Conservation (phyloP, 2,329 filamentous ascomycete genomes). For the Aspergillus ochraceoroseus region DNA sequence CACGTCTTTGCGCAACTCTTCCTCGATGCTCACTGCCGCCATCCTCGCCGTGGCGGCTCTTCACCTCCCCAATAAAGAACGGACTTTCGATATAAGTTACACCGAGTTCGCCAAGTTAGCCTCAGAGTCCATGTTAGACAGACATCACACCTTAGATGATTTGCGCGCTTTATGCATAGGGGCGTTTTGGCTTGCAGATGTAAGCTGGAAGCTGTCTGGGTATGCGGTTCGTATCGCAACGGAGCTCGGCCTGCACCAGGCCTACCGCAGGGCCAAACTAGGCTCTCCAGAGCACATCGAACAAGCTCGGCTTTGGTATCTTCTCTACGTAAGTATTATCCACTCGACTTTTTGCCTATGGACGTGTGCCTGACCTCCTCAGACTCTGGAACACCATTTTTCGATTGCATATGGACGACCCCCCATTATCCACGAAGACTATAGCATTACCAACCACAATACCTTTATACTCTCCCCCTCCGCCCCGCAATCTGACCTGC, state of each 20-base stretch:
- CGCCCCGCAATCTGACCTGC: slow-evolving; percentile 33
- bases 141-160: slow-evolving; percentile 49
- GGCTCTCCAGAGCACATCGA: slow-evolving; percentile 37
- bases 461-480: slow-evolving; percentile 31
- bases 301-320: slow-evolving; percentile 40
- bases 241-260: slow-evolving; percentile 43
- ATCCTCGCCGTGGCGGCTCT: slow-evolving; percentile 50
- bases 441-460: slow-evolving; percentile 36
- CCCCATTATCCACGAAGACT: slow-evolving; percentile 42
- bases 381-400: slow-evolving; percentile 44
- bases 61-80: slow-evolving; percentile 46
- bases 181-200: slow-evolving; percentile 54
- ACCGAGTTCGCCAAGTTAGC: slow-evolving; percentile 52
- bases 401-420: slow-evolving; percentile 44
- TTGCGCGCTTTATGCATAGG: slow-evolving; percentile 52
- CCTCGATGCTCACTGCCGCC: slow-evolving; percentile 41
- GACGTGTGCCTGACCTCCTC: slow-evolving; percentile 14
- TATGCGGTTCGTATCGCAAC: slow-evolving; percentile 43
- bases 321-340: slow-evolving; percentile 38
- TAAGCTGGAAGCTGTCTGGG: slow-evolving; percentile 47
- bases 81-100: slow-evolving; percentile 48
- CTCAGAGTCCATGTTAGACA: slow-evolving; percentile 50
- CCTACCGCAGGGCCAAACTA: slow-evolving; percentile 39
- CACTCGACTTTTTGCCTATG: no score
- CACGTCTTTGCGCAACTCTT: slow-evolving; percentile 45